Conservation (phyloP, 768 basidiomycete species). For the Boletales sp. region DNA sequence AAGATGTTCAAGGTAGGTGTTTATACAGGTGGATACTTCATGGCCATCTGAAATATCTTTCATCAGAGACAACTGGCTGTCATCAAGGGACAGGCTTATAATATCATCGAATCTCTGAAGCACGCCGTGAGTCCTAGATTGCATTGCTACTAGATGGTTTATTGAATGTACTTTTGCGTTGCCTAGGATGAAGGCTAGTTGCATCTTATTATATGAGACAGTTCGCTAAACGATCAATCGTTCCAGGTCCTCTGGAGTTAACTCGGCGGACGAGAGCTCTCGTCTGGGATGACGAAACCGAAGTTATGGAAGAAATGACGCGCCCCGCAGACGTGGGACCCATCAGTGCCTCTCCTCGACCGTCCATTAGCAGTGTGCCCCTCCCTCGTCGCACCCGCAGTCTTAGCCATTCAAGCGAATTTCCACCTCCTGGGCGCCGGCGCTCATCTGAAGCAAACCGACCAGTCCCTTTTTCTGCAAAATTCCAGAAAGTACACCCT, state of each 20-base stretch:
- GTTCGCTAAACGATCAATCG: conserved; percentile 7
- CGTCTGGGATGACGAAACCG: conserved; percentile 86
- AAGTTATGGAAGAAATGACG: conserved; percentile 54
- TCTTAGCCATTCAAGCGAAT: conserved; percentile 59
- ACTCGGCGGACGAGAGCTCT: conserved; percentile 79
- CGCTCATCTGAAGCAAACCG: conserved; percentile 62
- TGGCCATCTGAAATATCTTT: conserved; percentile 3
- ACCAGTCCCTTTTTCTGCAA: conserved; percentile 81
- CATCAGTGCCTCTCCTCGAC: conserved; percentile 49
- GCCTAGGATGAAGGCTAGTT: conserved; percentile 68
- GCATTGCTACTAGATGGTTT: neutral
- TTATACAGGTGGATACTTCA: neutral
- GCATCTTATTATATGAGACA: neutral
- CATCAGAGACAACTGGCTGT: conserved; percentile 81
- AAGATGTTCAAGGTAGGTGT: conserved; percentile 78
- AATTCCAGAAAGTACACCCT: conserved; percentile 79
- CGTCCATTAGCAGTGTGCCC: conserved; percentile 62
- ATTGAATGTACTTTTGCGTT: conserved; percentile 5
- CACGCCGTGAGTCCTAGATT: conserved; percentile 55
- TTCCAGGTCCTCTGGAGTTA: conserved; percentile 79
- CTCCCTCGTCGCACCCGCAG: conserved; percentile 51
- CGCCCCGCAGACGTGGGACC: conserved; percentile 32
- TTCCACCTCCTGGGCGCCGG: conserved; percentile 69
- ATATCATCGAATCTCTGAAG: conserved; percentile 79
- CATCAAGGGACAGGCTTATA: conserved; percentile 91